phyloP scores from a whole-genome alignment of 495 filamentous ascomycete species.

The Collariella sp. region DNA sequence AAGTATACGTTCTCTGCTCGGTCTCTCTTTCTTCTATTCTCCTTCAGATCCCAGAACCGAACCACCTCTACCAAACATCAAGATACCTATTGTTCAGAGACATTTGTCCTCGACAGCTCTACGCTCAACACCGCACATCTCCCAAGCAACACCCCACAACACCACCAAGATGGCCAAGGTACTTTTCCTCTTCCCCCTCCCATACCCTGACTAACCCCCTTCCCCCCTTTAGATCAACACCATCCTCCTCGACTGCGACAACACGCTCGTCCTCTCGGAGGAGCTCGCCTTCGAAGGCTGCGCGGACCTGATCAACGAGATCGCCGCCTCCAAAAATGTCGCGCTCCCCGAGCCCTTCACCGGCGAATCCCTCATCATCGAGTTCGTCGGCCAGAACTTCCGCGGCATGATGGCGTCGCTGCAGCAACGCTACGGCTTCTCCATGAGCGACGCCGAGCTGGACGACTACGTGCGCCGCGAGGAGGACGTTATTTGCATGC shows the following conservation, averaged over 20 bases:
- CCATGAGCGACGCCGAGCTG: conserved; percentile 56
- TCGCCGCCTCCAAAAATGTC: conserved; percentile 59
- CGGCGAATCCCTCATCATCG: conserved; percentile 63
- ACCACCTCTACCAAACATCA: background rate
- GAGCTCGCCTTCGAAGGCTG: conserved; percentile 89
- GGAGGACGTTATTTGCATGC: conserved; percentile 78
- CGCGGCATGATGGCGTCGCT: conserved; percentile 72
- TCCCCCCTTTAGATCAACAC: conserved; percentile 26
- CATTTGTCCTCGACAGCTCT: no score
- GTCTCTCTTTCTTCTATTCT: background rate
- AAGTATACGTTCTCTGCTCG: background rate
- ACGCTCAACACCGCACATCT: no score
- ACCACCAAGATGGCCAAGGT: conserved; percentile 14
- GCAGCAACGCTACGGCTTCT: conserved; percentile 67
- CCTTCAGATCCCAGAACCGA: background rate
- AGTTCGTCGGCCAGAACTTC: conserved; percentile 96
- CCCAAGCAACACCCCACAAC: background rate
- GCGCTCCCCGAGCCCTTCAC: conserved; percentile 60
- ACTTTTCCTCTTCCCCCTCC: background rate
- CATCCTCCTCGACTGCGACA: conserved; percentile 94
- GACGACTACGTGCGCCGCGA: conserved; percentile 71
- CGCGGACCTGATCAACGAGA: conserved; percentile 86
- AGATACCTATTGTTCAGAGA: no score
- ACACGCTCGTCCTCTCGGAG: conserved; percentile 92
- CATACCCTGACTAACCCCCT: background rate